A percentile compares a stretch with the other conserved stretches of the same genome.
Conservation (phyloP, 345 rosid genomes). For the Populus ilicifolia region DNA sequence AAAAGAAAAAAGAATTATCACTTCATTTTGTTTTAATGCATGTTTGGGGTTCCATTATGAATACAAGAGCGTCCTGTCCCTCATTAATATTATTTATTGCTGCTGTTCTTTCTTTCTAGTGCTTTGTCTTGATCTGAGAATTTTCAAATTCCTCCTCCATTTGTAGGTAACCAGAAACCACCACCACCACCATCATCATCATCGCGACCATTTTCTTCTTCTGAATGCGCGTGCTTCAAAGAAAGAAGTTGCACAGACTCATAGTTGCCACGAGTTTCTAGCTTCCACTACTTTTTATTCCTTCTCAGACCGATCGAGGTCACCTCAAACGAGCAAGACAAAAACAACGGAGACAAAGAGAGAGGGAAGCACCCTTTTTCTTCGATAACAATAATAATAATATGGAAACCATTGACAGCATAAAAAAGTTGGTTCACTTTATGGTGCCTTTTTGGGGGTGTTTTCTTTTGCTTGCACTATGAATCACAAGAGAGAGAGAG, state of each 20-base stretch:
- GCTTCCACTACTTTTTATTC: not conserved
- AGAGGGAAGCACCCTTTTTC: constrained; percentile 9
- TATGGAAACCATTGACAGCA: constrained; percentile 1
- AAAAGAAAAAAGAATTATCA: not conserved
- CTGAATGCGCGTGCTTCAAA: constrained; percentile 39
- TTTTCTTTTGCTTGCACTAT: not conserved
- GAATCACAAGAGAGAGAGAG: not conserved
- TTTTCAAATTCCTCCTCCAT: constrained; percentile 10
- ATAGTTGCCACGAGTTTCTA: not conserved
- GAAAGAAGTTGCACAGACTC: not conserved
- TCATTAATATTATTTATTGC: no score
- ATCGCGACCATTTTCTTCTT: not conserved
- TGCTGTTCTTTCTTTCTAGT: not conserved
- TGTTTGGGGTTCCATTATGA: not conserved
- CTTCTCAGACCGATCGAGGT: constrained; percentile 10
- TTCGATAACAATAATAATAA: not conserved
- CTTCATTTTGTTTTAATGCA: not conserved
- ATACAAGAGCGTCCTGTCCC: not conserved
- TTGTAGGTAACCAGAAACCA: constrained; percentile 19
- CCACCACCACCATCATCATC: constrained; percentile 20
- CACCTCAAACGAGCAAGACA: constrained; percentile 11
- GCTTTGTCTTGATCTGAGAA: not conserved
- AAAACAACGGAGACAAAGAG: not conserved
- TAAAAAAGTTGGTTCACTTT: constrained; percentile 22
- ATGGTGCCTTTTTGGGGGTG: constrained; percentile 3